Percentiles rank a stretch among this genome's conserved stretches.
phyloP scores from a whole-genome alignment of 2,329 filamentous ascomycete genomes.

The Aspergillus texensis region DNA sequence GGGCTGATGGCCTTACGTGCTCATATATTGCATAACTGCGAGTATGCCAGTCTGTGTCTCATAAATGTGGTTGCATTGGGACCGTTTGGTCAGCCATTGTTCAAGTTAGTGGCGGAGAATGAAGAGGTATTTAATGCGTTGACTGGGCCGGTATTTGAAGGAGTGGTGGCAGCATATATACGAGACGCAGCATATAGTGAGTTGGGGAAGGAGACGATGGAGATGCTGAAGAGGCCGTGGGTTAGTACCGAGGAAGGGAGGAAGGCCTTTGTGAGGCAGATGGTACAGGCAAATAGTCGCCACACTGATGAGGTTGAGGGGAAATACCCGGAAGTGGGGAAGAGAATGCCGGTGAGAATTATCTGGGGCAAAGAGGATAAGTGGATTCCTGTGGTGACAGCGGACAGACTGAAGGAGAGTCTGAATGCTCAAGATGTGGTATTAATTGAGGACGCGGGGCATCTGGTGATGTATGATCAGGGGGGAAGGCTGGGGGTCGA shows the following conservation, averaged over 20 bases:
- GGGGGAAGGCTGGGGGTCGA: constrained; percentile 43
- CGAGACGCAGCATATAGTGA: constrained; percentile 39
- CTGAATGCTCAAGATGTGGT: constrained; percentile 30
- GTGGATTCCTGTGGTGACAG: constrained; percentile 48
- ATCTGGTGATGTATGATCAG: constrained; percentile 51
- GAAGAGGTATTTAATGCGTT: constrained; percentile 40
- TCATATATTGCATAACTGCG: constrained; percentile 39
- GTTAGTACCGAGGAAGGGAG: constrained; percentile 31
- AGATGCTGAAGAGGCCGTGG: constrained; percentile 43
- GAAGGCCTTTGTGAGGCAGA: constrained; percentile 43
- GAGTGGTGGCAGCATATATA: constrained; percentile 44
- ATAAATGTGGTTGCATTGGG: constrained; percentile 49
- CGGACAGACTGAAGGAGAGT: constrained; percentile 33
- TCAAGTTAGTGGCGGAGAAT: constrained; percentile 44
- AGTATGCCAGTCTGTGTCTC: constrained; percentile 45
- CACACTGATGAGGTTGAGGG: constrained; percentile 40
- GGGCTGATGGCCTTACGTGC: constrained; percentile 46
- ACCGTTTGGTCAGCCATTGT: constrained; percentile 49
- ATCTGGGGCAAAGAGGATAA: constrained; percentile 50
- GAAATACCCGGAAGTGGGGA: constrained; percentile 40
- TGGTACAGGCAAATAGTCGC: constrained; percentile 40
- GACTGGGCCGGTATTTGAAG: constrained; percentile 38
- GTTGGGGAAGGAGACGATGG: constrained; percentile 36
- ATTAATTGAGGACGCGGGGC: constrained; percentile 45
- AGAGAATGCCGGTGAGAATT: constrained; percentile 43